Conservation (phyloP, 805 yeast species). For the Candida ulmi region DNA sequence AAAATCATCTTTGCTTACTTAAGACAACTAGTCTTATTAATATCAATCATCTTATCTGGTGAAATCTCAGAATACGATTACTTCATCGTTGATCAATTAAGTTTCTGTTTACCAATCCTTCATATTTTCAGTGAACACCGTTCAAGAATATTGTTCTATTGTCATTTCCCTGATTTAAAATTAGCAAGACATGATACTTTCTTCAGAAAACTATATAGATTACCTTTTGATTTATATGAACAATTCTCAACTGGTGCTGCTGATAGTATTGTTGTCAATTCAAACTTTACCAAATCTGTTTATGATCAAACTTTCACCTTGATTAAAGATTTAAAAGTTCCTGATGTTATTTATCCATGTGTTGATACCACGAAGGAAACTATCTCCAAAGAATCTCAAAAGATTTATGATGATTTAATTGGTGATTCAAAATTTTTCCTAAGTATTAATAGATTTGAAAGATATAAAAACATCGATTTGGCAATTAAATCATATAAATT, state of each 20-base stretch:
- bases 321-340: slow-evolving; percentile 23
- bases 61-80: slow-evolving; percentile 54
- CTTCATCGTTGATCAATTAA: slow-evolving; percentile 81
- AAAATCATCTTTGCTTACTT: slow-evolving; percentile 77
- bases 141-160: slow-evolving; percentile 71
- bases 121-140: slow-evolving; percentile 34
- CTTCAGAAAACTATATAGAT: slow-evolving; percentile 60
- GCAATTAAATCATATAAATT: slow-evolving; percentile 66
- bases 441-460: slow-evolving; percentile 85
- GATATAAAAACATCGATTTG: slow-evolving; percentile 73
- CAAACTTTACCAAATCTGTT: slow-evolving; percentile 70
- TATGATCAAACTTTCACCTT: slow-evolving; percentile 59
- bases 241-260: slow-evolving; percentile 72
- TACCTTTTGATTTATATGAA: slow-evolving; percentile 82
- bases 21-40: slow-evolving; percentile 68
- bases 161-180: slow-evolving; percentile 93
- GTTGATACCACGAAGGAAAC: slow-evolving; percentile 46
- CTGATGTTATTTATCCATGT: slow-evolving; percentile 48
- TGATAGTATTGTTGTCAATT: slow-evolving; percentile 82
- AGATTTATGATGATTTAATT: slow-evolving; percentile 13
- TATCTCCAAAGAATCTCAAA: slow-evolving; percentile 13
- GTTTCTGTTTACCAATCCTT: slow-evolving; percentile 76
- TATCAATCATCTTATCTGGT: slow-evolving; percentile 40
- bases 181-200: slow-evolving; percentile 54
- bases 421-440: slow-evolving; percentile 39